phyloP scores from a whole-genome alignment of 164 flowering plant species.

The Akebia trifoliata region DNA sequence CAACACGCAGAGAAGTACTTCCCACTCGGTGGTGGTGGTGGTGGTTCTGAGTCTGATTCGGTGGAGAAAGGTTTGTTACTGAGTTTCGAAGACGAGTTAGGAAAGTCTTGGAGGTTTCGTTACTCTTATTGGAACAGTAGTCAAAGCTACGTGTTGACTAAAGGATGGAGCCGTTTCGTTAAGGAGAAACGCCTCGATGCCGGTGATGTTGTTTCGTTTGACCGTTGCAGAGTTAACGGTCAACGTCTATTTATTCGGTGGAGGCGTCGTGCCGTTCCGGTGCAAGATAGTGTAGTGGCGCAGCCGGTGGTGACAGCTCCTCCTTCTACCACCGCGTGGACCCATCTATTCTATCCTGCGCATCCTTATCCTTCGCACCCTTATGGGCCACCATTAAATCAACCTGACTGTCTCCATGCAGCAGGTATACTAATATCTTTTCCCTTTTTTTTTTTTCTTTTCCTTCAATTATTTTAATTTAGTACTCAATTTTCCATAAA shows the following conservation, averaged over 20 bases:
- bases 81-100: constrained; percentile 75
- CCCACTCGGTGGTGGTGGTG: constrained; percentile 38
- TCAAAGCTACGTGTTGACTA: constrained; percentile 90
- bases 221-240: constrained; percentile 29
- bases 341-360: constrained; percentile 26
- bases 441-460: constrained; percentile 3
- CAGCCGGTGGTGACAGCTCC: background rate
- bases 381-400: constrained; percentile 26
- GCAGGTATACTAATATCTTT: constrained; percentile 34
- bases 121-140: constrained; percentile 96
- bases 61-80: constrained; percentile 59
- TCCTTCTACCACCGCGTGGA: constrained; percentile 22
- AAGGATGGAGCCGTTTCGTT: constrained; percentile 92
- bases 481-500: background rate
- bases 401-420: constrained; percentile 51
- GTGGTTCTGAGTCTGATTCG: constrained; percentile 23
- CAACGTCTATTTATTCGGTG: constrained; percentile 58
- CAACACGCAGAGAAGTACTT: constrained; percentile 92
- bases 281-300: constrained; percentile 4
- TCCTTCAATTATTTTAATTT: background rate
- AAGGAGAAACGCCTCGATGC: constrained; percentile 87
- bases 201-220: constrained; percentile 70
- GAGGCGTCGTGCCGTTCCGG: constrained; percentile 43
- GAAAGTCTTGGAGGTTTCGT: constrained; percentile 72
- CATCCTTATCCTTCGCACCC: constrained; percentile 36